Percentiles rank a stretch among this genome's conserved stretches.
Evolutionary conservation across 805 yeast genomes (phyloP).

Genomic region (Pichia exigua): DNA sequence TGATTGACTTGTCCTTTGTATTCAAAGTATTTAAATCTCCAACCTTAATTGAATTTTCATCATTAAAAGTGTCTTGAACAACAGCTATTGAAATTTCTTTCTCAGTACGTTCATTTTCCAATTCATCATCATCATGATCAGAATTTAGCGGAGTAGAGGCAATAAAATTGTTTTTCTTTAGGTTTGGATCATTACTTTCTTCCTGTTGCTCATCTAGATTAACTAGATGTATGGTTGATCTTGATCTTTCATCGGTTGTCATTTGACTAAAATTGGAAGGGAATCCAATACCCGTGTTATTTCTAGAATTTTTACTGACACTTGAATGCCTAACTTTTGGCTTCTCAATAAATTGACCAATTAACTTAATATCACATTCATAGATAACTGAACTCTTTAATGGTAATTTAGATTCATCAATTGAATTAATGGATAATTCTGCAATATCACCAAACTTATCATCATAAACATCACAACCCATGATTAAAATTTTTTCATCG

Average conservation of each 20-base stretch:
- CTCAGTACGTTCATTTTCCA: not conserved
- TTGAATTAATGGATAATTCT: conserved; percentile 14
- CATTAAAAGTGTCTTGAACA: not conserved
- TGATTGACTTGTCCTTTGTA: not conserved
- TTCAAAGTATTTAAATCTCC: not conserved
- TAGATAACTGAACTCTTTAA: conserved; percentile 29
- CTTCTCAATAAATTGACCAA: conserved; percentile 24
- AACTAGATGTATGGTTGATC: conserved; percentile 7
- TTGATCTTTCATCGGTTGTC: not conserved
- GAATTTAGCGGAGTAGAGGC: conserved; percentile 8
- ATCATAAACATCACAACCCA: conserved; percentile 89
- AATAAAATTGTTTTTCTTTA: too few species aligned
- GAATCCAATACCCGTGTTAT: not conserved
- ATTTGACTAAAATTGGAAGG: not conserved
- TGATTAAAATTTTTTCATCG: conserved; percentile 62
- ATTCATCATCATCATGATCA: not conserved
- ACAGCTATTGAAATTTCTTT: not conserved
- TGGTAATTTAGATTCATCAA: conserved; percentile 27
- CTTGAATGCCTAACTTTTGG: not conserved
- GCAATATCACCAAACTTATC: conserved; percentile 31
- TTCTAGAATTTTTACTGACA: not conserved
- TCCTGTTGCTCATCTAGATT: conserved; percentile 8
- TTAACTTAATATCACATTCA: conserved; percentile 26
- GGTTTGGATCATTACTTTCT: not conserved
- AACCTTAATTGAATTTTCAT: not conserved